Evolutionary conservation across 257 asterid genomes (phyloP).

Genomic region (Linaria vulgaris): DNA sequence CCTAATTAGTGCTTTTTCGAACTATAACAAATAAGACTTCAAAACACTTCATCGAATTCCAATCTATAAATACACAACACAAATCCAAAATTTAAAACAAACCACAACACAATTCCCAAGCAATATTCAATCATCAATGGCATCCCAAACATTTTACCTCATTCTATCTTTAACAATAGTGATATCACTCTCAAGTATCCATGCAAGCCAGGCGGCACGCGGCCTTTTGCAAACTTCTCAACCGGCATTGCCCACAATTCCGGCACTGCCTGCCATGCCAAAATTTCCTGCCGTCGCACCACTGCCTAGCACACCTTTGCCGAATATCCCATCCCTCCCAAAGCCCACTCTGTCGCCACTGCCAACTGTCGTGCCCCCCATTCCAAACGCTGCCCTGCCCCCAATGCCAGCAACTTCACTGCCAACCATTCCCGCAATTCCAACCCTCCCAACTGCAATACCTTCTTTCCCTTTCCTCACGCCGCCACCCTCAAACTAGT

Average conservation of each 20-base stretch:
- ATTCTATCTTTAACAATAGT: slow-evolving; percentile 7
- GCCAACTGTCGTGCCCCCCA: slow-evolving; percentile 27
- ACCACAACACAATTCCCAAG: background rate
- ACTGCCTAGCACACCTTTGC: slow-evolving; percentile 20
- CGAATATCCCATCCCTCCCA: slow-evolving; percentile 22
- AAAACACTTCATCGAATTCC: background rate
- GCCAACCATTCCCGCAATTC: too few relatives aligned
- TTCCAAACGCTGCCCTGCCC: slow-evolving; percentile 28
- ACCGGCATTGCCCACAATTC: slow-evolving; percentile 20
- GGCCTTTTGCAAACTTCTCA: slow-evolving; percentile 26
- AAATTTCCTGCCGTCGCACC: slow-evolving; percentile 10
- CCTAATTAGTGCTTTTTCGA: slow-evolving; percentile 11
- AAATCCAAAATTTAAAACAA: background rate
- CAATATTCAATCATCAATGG: slow-evolving; percentile 14
- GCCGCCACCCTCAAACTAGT: slow-evolving; percentile 32
- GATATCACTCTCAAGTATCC: slow-evolving; percentile 19
- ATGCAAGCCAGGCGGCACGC: slow-evolving; percentile 23
- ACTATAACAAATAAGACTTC: slow-evolving; percentile 14
- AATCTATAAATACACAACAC: slow-evolving; percentile 17
- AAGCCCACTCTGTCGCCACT: slow-evolving; percentile 22
- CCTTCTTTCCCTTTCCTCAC: slow-evolving; percentile 30
- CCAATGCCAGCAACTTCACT: slow-evolving; percentile 22
- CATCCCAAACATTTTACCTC: slow-evolving; percentile 4
- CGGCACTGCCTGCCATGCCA: slow-evolving; percentile 12
- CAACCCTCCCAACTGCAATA: slow-evolving; percentile 10